Evolutionary conservation across 306 rosid species (phyloP), one percentile per base, ranked within the genome.

Genomic region (Dalbergia oliveri): DNA sequence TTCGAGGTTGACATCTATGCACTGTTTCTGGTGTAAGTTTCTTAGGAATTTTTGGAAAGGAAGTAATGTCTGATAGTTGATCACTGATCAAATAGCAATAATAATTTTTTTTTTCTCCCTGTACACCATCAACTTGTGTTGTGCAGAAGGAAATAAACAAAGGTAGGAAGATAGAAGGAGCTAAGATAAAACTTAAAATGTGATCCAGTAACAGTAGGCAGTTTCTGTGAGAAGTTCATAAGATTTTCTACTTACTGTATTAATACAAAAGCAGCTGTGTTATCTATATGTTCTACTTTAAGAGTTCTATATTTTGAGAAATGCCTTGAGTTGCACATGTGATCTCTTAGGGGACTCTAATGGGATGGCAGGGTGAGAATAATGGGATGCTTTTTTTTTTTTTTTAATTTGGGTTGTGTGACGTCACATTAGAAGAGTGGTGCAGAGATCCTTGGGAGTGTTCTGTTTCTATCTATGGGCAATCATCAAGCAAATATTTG

Each of bases 241-340:
- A 62, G 49, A 23, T 6, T 61, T 19, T 74, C 34, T 41, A 65
- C 14, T 71, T 14, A 69, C 44, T 15, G 43, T 11, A 0, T 11
- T 43, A 75, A 72, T 15, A 64, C 16, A 33, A 70, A 23, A 43
- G 70, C 56, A 9, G 15, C 14, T 31, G 59, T 21, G 39, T 19
- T 9, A 72, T 65, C 37, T 41, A 66, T 76, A 19, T 56, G 15
- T 14, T 53, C 31, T 21, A 39, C 4, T 12, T 16, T 49, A n/a
- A 62, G 23, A 18, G 5, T 79, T 70, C 76, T 56, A 75, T 69
- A 31, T 83, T 8, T 51, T 12, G 18, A 78, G 64, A 47, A 84
- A 41, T 33, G 76, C 71, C 5, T 21, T 47, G 12, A 47, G n/a
- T 47, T 47, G 53, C 53, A 37, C 34, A 41, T 69, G 79, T 51